These are phyloP conservation scores for Bryum argenteum DNA, from an alignment of 225 moss, liverwort and hornwort genomes.

Conservation along the genomic window DNA sequence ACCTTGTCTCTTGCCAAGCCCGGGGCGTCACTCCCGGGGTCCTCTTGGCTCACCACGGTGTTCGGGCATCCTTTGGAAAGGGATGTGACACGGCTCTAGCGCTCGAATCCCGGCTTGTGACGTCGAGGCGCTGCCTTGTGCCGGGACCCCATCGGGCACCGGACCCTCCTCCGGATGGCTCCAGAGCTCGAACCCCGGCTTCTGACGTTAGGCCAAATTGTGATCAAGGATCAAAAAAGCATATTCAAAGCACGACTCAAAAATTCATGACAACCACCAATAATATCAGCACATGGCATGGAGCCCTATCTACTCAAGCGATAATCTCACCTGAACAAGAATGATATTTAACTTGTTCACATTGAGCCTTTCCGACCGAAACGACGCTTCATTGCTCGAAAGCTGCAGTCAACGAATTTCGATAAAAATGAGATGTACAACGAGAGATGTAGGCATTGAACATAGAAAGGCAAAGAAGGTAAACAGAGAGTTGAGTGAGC, in stretches of 20 bases:
- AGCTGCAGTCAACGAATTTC: conserved; percentile 48
- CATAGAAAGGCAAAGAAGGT: conserved; percentile 2
- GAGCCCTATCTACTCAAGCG: neutral
- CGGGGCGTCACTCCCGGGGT: too few species aligned
- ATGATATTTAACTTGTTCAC: conserved; percentile 97
- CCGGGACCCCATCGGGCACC: too few species aligned
- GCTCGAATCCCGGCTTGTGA: too few species aligned
- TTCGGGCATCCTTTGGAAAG: too few species aligned
- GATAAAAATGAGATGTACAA: neutral
- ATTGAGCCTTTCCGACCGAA: conserved; percentile 79
- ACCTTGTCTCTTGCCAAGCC: too few species aligned
- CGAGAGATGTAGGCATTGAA: neutral
- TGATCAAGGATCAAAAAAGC: neutral
- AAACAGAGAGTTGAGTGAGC: neutral
- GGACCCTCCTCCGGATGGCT: too few species aligned
- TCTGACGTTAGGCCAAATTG: neutral
- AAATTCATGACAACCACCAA: neutral
- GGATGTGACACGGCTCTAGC: too few species aligned
- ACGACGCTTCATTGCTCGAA: conserved; percentile 86
- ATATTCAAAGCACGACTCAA: neutral
- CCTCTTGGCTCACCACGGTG: too few species aligned
- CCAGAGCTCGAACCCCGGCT: too few species aligned
- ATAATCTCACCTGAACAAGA: conserved; percentile 77
- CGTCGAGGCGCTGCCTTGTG: too few species aligned
- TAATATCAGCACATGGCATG: neutral